A percentile compares a stretch with the other conserved stretches of the same genome.
phyloP scores from a whole-genome alignment of 139 green algal genomes.

The Chlamydomonas schloesseri region DNA sequence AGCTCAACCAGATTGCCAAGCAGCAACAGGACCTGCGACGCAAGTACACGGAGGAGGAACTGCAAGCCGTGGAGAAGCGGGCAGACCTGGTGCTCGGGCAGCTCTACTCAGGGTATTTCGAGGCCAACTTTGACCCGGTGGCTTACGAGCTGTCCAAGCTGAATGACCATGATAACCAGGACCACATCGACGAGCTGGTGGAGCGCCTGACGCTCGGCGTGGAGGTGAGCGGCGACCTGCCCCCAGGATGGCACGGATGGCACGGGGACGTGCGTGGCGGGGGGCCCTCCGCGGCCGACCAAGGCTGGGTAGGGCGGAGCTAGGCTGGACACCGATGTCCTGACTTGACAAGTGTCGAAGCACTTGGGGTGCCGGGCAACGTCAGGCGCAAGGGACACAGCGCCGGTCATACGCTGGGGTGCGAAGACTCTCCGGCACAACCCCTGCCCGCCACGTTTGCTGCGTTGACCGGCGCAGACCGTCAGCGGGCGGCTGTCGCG shows the following conservation, averaged over 20 bases:
- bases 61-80: constrained; percentile 31
- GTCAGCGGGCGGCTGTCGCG: constrained; percentile 63
- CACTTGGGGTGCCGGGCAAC: too few species aligned
- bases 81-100: constrained; percentile 53
- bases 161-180: constrained; percentile 43
- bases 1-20: constrained; percentile 40
- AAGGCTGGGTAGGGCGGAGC: too few species aligned
- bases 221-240: constrained; percentile 49
- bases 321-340: too few species aligned
- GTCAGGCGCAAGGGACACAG: too few species aligned
- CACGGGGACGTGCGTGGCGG: too few species aligned
- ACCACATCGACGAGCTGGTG: constrained; percentile 68
- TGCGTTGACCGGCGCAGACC: constrained; percentile 46
- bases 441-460: neutral
- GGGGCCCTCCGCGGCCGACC: too few species aligned
- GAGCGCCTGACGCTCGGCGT: constrained; percentile 63
- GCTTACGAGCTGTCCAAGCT: constrained; percentile 62
- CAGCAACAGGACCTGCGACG: constrained; percentile 43
- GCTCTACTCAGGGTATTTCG: constrained; percentile 62
- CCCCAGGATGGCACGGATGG: too few species aligned
- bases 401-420: too few species aligned
- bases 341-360: too few species aligned
- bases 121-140: constrained; percentile 63
- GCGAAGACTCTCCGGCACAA: too few species aligned
- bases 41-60: constrained; percentile 47